Conservation (phyloP, 2,329 filamentous ascomycete genomes). For the Beauveria sp. region DNA sequence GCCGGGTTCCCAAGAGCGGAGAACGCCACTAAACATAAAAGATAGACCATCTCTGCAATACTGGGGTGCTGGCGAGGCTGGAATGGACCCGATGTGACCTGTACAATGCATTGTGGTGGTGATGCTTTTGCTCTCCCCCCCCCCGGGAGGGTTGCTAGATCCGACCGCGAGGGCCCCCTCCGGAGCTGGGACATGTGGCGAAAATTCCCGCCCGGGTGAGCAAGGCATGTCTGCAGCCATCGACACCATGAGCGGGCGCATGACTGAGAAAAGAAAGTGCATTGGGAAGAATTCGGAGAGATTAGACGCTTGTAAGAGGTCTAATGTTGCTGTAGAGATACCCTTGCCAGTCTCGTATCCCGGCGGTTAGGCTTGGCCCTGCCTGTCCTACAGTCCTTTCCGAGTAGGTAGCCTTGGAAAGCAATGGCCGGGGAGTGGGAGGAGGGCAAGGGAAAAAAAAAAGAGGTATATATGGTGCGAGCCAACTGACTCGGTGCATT, state of each 20-base stretch:
- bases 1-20: background rate
- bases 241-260: background rate
- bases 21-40: background rate
- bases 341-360: background rate
- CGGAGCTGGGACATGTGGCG: background rate
- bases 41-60: background rate
- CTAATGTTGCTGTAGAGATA: constrained; percentile 8
- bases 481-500: background rate
- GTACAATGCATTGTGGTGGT: constrained; percentile 10
- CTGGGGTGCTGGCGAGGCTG: constrained; percentile 4
- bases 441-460: too few species aligned
- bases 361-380: background rate
- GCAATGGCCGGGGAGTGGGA: too few species aligned
- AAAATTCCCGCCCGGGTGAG: background rate
- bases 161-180: too few species aligned
- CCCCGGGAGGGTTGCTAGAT: too few species aligned
- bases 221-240: constrained; percentile 1
- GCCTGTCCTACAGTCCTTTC: background rate
- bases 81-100: constrained; percentile 4
- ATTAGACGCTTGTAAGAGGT: background rate
- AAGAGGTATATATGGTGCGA: too few species aligned
- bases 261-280: constrained; percentile 2
- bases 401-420: too few species aligned
- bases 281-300: background rate
- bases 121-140: background rate